Conservation (phyloP, 768 basidiomycete genomes). For the Naematelia encephala region DNA sequence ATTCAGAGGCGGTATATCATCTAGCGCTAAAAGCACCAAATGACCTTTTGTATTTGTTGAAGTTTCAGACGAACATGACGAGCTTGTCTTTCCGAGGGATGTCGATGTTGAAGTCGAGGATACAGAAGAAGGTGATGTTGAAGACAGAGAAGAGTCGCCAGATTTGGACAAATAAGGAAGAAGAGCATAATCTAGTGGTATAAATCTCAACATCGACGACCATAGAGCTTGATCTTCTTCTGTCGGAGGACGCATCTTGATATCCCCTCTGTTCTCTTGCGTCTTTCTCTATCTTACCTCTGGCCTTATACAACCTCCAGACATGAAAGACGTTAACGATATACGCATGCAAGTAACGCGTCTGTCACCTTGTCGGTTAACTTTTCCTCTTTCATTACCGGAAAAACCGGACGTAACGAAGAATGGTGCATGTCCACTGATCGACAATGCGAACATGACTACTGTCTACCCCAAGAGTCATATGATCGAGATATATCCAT, state of each 20-base stretch:
- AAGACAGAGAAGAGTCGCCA: neutral
- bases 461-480: too few relatives aligned
- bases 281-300: neutral
- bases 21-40: neutral
- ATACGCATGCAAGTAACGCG: too few relatives aligned
- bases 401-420: too few relatives aligned
- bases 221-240: neutral
- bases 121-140: neutral
- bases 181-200: neutral
- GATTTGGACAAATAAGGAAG: neutral
- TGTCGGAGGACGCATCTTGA: neutral
- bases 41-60: neutral
- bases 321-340: too few relatives aligned
- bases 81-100: too few relatives aligned
- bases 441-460: too few relatives aligned
- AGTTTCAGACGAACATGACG: neutral
- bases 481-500: too few relatives aligned
- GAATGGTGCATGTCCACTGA: too few relatives aligned
- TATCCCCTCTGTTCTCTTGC: too few relatives aligned
- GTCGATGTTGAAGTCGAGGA: neutral
- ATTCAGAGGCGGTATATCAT: neutral
- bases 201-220: neutral
- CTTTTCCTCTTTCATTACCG: too few relatives aligned
- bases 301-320: too few relatives aligned
- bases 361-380: too few relatives aligned